These are phyloP conservation scores for Vaccinium vitisidaea DNA, from an alignment of 148 eudicot species.

Conservation along the genomic window DNA sequence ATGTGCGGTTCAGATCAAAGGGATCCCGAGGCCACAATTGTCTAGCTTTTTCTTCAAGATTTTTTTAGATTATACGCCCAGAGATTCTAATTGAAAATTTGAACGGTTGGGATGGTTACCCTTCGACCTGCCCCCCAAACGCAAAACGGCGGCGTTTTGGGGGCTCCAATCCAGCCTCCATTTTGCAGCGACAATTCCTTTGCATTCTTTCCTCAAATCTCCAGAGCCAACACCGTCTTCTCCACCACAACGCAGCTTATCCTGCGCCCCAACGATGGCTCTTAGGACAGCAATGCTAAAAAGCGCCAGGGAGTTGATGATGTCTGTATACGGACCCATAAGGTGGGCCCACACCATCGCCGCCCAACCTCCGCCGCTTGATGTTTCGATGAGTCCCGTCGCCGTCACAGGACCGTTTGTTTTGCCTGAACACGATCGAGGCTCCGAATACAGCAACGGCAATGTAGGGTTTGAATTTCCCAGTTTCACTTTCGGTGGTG, in stretches of 20 bases:
- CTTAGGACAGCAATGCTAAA: conserved; percentile 32
- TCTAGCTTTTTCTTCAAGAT: too few species aligned
- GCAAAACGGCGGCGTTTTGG: too few species aligned
- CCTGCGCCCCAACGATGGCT: conserved; percentile 37
- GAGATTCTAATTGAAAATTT: too few species aligned
- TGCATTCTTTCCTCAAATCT: neutral
- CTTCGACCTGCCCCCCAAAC: too few species aligned
- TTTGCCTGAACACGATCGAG: conserved; percentile 24
- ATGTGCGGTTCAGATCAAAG: too few species aligned
- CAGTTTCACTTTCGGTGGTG: conserved; percentile 29
- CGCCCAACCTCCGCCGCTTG: conserved; percentile 44
- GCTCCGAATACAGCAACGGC: conserved; percentile 20
- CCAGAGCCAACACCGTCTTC: neutral
- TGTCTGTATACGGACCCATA: conserved; percentile 22
- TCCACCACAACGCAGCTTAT: neutral
- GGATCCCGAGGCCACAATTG: too few species aligned
- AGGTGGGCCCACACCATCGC: conserved; percentile 47
- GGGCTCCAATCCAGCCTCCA: too few species aligned
- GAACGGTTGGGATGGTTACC: too few species aligned
- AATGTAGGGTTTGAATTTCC: conserved; percentile 32
- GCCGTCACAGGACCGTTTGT: conserved; percentile 18
- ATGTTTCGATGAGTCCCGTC: conserved; percentile 20
- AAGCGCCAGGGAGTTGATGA: conserved; percentile 19
- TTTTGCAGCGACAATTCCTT: neutral
- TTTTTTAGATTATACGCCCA: too few species aligned